Base-by-base conservation (phyloP, 2,329 filamentous ascomycete species). In the Huntiella omanensis region DNA sequence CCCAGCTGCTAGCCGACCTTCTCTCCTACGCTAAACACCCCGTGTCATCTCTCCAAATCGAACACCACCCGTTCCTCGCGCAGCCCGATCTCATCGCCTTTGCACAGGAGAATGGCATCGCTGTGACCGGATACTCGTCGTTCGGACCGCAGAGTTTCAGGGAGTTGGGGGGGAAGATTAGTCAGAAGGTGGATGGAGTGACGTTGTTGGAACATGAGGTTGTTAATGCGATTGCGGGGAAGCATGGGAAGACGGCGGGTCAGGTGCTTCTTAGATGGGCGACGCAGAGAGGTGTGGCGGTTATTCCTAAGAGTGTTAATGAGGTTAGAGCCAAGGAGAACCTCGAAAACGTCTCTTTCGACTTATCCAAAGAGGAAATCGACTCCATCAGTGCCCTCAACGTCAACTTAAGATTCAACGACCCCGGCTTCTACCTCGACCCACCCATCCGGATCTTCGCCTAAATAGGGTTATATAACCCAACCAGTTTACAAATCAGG, bases 231-330 rank as follows among this genome's bases (percentile, higher is more conserved):
- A 70, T 87, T 51, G 78, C 83, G 13, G 61, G 69, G 55, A 85
- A 82, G 67, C 68, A 83, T 57, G 65, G 65, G 59, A 84, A 81
- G 68, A 76, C 77, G 6, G 70, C 83, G 5, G 80, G 83, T 12
- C 85, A 94, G 70, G 70, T 93, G 22, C 70, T 93, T 51, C 70
- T 94, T 54, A 74, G 85, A 55, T 94, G 86, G 86, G 76, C 84
- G 16, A 92, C 85, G 12, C 84, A 92, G 69, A 72, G 81, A 43
- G 77, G 76, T 32, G 67, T 91, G 48, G 81, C 83, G 41, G 80
- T 91, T 55, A 91, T 91, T 55, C 83, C 83, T 54, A 88, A 88
- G 73, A 79, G 72, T 52, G 79, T 61, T 62, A 70, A 61, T 53
- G 57, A 52, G 51, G 65, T 58, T 16, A 53, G 65, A 53, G 69